Evolutionary conservation across 306 rosid species (phyloP), one percentile per base, ranked within the genome.

Genomic region (Cucurbita pepo): DNA sequence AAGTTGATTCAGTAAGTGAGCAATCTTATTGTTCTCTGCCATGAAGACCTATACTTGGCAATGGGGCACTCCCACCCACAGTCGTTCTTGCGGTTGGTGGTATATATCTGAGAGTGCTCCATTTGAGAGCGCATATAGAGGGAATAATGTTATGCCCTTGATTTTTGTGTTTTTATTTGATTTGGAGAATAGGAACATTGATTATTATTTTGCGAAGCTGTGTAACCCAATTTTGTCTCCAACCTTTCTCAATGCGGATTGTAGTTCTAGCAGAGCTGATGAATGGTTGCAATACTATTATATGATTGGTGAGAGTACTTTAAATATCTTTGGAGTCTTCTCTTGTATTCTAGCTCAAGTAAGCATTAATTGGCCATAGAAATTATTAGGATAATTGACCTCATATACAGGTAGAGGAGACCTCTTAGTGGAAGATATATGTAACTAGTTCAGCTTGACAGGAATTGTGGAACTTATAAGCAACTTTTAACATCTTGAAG

Each of bases 1-100:
- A 78, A 90, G 86, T 80, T 43, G 55, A 62, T 71, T 62, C 66
- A 36, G 43, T 56, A 48, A 25, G 34, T 45, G 72, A 69, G 67
- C 34, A 25, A 34, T 18, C 71, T 76, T 81, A 41, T 38, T 13
- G 72, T 66, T 67, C 55, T 45, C 56, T 45, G 56, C 72, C 37
- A 19, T 48, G 40, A 11, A 19, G 55, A 22, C 18, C 44, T 4
- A 48, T 25, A 25, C 56, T 4, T 45, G 10, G 38, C 19, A 18
- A 11, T 1, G 55, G 19, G 55, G 19, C 36, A 10, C 48, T 4
- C 21, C 8, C 70, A 63, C 44, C 18, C n/a, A 1, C 73, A 25
- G 52, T n/a, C 13, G 15, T 41, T 40, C 36, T 63, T 65, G 37
- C 71, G 6, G 66, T 16, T 12, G 44, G 21, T 15, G 30, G 5